Evolutionary conservation across 257 asterid species (phyloP).

Genomic region (Craterostigma plantagineum): DNA sequence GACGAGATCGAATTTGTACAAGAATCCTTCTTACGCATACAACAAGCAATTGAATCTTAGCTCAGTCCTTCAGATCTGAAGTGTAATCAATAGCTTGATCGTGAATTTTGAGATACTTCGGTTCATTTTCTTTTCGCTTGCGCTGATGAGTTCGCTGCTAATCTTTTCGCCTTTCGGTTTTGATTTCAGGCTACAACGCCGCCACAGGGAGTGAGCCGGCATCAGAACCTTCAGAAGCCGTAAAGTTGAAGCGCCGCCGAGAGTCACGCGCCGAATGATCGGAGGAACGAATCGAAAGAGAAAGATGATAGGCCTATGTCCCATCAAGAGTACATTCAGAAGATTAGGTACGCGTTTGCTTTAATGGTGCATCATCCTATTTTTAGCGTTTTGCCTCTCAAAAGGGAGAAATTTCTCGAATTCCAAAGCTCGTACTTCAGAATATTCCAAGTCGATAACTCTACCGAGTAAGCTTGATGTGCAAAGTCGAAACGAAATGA

Average conservation of each 20-base stretch:
- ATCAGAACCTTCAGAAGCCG: conserved; percentile 12
- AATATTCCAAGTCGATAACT: no score
- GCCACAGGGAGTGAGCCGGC: conserved; percentile 31
- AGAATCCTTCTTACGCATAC: conserved; percentile 56
- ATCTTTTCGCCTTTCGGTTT: conserved; percentile 4
- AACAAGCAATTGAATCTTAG: conserved; percentile 54
- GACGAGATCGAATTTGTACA: conserved; percentile 54
- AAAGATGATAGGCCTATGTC: conserved; percentile 46
- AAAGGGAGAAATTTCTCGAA: no score
- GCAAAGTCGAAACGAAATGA: neutral
- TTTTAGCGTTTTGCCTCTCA: neutral
- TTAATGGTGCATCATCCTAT: neutral
- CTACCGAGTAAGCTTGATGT: neutral
- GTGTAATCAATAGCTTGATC: conserved; percentile 14
- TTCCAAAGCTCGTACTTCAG: no score
- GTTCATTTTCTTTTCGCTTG: neutral
- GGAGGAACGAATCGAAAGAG: conserved; percentile 12
- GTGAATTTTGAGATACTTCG: neutral
- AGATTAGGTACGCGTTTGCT: conserved; percentile 34
- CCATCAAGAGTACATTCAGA: conserved; percentile 53
- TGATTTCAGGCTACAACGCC: conserved; percentile 43
- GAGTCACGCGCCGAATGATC: conserved; percentile 10
- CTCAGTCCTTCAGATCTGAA: conserved; percentile 61
- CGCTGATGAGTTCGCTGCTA: neutral
- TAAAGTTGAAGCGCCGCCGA: conserved; percentile 34